Evolutionary conservation across 192 early-diverging fungal genomes (phyloP), one percentile per base, ranked within the genome.

Genomic region (Linnemannia elongata): DNA sequence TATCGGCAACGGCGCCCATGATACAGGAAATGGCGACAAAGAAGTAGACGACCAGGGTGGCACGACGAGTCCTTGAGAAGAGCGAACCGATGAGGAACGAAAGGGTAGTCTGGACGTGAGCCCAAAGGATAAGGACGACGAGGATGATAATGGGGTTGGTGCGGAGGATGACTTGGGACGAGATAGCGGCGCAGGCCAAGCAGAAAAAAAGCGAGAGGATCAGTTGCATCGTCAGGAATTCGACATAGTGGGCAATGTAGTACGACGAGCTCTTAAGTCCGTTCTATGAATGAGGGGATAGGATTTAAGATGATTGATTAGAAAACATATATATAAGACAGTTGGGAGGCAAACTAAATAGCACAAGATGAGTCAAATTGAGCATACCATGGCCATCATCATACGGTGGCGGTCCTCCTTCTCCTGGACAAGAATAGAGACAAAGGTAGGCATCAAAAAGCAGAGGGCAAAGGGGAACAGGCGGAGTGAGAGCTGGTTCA

Each of bases 331-430:
- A 20, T 24, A 33, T 0, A 39, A 12, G n/a, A 66, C 60, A 15
- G 3, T 9, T 22, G 17, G 22, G 18, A 52, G 3, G 12, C 2
- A 13, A 4, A 30, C 13, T 66, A 30, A 30, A 66, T 24, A 33
- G 3, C 12, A 15, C 3, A 33, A 10, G 10, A 10, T 27, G 8
- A 24, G 33, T 30, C 8, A 66, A 66, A 15, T 45, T 33, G 13
- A 13, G 24, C 52, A 55, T 77, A 86, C 84, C 84, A 86, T 86
- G n/a, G 84, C 84, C 84, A 86, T 86, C 84, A 86, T 86, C 69
- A 80, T 76, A 20, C 79, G 78, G 49, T 86, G 84, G 4, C 75
- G 72, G 42, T 86, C 84, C 36, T 86, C 84, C 47, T 86, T 86
- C 57, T 86, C 84, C 33, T 86, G 78, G 18, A 86, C 84, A 57